Conservation (phyloP, 768 basidiomycete genomes). For the Rhizopogon roseolus region DNA sequence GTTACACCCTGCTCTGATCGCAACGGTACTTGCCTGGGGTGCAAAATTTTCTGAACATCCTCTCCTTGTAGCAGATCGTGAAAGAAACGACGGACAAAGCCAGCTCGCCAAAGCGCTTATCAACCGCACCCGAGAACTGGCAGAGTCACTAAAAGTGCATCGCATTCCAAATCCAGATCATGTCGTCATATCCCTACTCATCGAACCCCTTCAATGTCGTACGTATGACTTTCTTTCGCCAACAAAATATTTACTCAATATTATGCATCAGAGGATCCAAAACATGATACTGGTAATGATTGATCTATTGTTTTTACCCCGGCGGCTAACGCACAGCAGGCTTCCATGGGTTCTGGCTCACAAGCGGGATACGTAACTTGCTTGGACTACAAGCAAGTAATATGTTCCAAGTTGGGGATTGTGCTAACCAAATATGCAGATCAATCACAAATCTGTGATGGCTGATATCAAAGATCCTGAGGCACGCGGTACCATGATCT, state of each 20-base stretch:
- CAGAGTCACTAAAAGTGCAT: constrained; percentile 84
- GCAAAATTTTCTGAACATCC: constrained; percentile 93
- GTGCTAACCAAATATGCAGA: constrained; percentile 37
- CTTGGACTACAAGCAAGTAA: constrained; percentile 62
- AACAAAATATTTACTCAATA: constrained; percentile 7
- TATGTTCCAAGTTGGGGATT: constrained; percentile 5
- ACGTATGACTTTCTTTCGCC: constrained; percentile 31
- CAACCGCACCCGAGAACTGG: constrained; percentile 77
- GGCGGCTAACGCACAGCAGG: constrained; percentile 39
- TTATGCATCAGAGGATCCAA: constrained; percentile 55
- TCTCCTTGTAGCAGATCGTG: constrained; percentile 72
- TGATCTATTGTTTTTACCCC: constrained; percentile 7
- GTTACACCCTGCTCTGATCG: constrained; percentile 71
- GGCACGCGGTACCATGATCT: constrained; percentile 79
- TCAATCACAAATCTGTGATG: constrained; percentile 81
- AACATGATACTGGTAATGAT: constrained; percentile 60
- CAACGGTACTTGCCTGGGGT: constrained; percentile 87
- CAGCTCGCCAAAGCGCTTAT: constrained; percentile 73
- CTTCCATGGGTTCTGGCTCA: constrained; percentile 83
- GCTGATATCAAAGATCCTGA: constrained; percentile 69
- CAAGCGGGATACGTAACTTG: constrained; percentile 71
- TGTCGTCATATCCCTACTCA: constrained; percentile 74
- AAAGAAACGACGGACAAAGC: constrained; percentile 67
- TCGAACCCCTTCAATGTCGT: constrained; percentile 88
- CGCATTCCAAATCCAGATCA: constrained; percentile 75